A percentile compares a stretch with the other conserved stretches of the same genome.
phyloP scores from a whole-genome alignment of 1,284 basidiomycete species.

The Cutaneotrichosporon sp. region DNA sequence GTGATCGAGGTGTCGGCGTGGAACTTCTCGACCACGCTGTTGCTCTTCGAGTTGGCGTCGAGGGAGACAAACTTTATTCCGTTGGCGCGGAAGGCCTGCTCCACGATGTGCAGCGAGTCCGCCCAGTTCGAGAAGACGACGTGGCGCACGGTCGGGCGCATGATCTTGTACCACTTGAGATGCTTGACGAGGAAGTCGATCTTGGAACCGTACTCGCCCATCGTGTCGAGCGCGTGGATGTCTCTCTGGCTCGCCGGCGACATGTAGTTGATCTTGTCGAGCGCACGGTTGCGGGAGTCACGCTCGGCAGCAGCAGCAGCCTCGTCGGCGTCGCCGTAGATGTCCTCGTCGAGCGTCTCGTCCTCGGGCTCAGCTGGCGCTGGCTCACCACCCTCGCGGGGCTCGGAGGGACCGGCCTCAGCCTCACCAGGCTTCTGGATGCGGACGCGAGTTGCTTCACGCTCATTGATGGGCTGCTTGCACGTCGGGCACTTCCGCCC shows the following conservation, averaged over 20 bases:
- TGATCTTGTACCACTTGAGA: conserved; percentile 33
- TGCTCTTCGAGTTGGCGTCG: conserved; percentile 31
- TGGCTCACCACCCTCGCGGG: background rate
- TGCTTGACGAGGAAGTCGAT: conserved; percentile 52
- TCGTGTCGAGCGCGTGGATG: conserved; percentile 39
- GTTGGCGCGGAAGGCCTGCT: conserved; percentile 43
- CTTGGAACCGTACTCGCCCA: conserved; percentile 53
- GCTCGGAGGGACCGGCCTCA: background rate
- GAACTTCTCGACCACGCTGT: conserved; percentile 47
- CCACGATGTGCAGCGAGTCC: conserved; percentile 49
- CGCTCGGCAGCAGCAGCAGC: conserved; percentile 16
- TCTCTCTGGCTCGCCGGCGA: conserved; percentile 27
- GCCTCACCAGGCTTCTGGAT: conserved; percentile 56
- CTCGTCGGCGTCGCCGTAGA: conserved; percentile 6
- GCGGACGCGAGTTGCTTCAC: conserved; percentile 34
- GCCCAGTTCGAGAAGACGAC: conserved; percentile 53
- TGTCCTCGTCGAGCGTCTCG: conserved; percentile 7
- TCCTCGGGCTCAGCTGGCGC: conserved; percentile 9
- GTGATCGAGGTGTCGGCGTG: conserved; percentile 42
- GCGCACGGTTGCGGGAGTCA: conserved; percentile 23
- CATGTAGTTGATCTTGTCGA: conserved; percentile 36
- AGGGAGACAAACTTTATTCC: conserved; percentile 43
- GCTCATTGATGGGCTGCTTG: conserved; percentile 21
- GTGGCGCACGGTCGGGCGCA: conserved; percentile 40
- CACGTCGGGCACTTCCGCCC: conserved; percentile 43